phyloP scores from a whole-genome alignment of 352 stramenopile species.

The Phytopythium helicoides region DNA sequence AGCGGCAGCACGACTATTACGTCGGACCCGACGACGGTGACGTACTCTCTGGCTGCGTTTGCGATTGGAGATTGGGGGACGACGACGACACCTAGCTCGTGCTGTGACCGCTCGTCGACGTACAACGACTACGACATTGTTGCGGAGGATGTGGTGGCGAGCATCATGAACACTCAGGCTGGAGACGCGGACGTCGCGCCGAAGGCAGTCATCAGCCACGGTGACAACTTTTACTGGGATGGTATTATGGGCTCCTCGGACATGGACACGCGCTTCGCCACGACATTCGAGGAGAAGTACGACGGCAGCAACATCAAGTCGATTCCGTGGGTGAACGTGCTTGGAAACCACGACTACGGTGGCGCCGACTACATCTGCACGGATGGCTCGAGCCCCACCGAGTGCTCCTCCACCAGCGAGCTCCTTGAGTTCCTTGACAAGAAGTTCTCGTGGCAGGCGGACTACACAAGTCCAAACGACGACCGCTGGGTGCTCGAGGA shows the following conservation, averaged over 20 bases:
- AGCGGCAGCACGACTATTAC: conserved; percentile 27
- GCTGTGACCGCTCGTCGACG: conserved; percentile 58
- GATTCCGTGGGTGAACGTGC: conserved; percentile 60
- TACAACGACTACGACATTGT: conserved; percentile 64
- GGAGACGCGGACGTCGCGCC: conserved; percentile 30
- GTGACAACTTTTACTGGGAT: conserved; percentile 73
- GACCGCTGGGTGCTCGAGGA: conserved; percentile 54
- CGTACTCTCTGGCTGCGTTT: conserved; percentile 55
- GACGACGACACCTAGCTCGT: conserved; percentile 59
- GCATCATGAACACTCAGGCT: conserved; percentile 58
- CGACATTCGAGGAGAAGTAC: conserved; percentile 61
- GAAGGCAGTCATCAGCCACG: conserved; percentile 62
- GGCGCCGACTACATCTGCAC: conserved; percentile 57
- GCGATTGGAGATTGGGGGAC: conserved; percentile 78
- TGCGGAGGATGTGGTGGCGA: conserved; percentile 61
- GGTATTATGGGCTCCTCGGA: conserved; percentile 42
- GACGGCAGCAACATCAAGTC: conserved; percentile 39
- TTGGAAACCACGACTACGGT: conserved; percentile 73
- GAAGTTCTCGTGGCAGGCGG: conserved; percentile 46
- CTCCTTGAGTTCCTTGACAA: conserved; percentile 23
- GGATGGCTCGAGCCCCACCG: conserved; percentile 21
- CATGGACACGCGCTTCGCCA: conserved; percentile 45
- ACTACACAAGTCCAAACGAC: conserved; percentile 50
- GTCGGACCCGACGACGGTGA: conserved; percentile 49
- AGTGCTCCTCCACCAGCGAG: conserved; percentile 22